Evolutionary conservation across 1,139 yeast genomes (phyloP).

Genomic region (Torulaspora globosa): DNA sequence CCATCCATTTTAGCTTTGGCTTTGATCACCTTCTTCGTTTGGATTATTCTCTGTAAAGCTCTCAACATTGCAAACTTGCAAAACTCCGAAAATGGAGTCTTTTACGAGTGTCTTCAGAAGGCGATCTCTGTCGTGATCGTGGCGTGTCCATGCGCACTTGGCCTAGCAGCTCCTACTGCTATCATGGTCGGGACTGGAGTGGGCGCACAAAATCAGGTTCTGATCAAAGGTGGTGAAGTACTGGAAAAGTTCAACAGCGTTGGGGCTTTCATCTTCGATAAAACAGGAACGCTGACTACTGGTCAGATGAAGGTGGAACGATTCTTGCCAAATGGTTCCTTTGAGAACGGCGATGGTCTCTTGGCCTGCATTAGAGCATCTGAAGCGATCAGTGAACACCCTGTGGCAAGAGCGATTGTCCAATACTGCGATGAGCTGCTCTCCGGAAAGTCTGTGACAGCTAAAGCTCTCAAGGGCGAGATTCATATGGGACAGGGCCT

Average conservation of each 20-base stretch:
- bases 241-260: conserved; percentile 69
- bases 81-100: conserved; percentile 51
- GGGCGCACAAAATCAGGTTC: conserved; percentile 84
- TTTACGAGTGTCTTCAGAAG: conserved; percentile 67
- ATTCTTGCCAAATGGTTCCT: conserved; percentile 16
- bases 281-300: conserved; percentile 90
- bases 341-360: conserved; percentile 15
- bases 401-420: conserved; percentile 70
- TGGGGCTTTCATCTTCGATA: conserved; percentile 76
- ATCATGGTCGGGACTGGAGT: conserved; percentile 98
- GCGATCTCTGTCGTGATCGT: conserved; percentile 94
- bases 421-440: conserved; percentile 33
- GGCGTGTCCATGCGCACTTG: conserved; percentile 97
- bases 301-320: conserved; percentile 66
- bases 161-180: conserved; percentile 96
- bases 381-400: conserved; percentile 81
- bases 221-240: conserved; percentile 90
- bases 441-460: conserved; percentile 4
- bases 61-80: conserved; percentile 52
- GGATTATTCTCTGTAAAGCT: conserved; percentile 52
- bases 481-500: conserved; percentile 73
- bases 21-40: conserved; percentile 58
- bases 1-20: conserved; percentile 67
- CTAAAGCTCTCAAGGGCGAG: conserved; percentile 43
- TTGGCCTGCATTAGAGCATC: conserved; percentile 46